These are phyloP conservation scores for Suillus subluteus DNA, from an alignment of 768 basidiomycete species.

Conservation along the genomic window DNA sequence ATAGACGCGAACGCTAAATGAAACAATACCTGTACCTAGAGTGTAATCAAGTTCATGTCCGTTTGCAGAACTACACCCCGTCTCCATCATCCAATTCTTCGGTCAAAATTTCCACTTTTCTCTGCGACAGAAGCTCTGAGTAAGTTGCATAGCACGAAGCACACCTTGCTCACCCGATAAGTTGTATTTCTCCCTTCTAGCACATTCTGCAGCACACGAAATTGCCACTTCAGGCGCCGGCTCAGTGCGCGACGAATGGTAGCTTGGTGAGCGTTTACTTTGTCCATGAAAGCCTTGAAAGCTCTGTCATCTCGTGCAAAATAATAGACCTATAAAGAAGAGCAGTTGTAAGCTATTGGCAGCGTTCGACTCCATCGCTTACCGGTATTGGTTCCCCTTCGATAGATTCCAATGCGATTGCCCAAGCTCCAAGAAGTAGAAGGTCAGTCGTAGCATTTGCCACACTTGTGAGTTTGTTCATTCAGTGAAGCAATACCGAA, in stretches of 20 bases:
- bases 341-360: slow-evolving; percentile 7
- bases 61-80: slow-evolving; percentile 41
- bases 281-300: slow-evolving; percentile 66
- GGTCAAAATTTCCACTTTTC: slow-evolving; percentile 65
- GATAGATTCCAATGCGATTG: slow-evolving; percentile 58
- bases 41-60: neutral
- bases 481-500: slow-evolving; percentile 6
- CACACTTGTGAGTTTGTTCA: slow-evolving; percentile 49
- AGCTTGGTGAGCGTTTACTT: slow-evolving; percentile 39
- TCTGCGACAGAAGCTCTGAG: slow-evolving; percentile 37
- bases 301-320: slow-evolving; percentile 94
- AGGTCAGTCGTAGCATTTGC: slow-evolving; percentile 90
- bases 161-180: slow-evolving; percentile 55
- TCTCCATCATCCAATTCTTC: slow-evolving; percentile 68
- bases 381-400: slow-evolving; percentile 76
- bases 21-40: slow-evolving; percentile 13
- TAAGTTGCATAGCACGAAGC: neutral
- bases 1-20: slow-evolving; percentile 2
- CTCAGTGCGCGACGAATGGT: slow-evolving; percentile 52
- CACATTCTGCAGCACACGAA: slow-evolving; percentile 61
- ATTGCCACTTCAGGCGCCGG: slow-evolving; percentile 70
- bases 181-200: slow-evolving; percentile 69
- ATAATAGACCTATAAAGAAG: slow-evolving; percentile 61
- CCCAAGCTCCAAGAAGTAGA: slow-evolving; percentile 83
- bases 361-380: slow-evolving; percentile 24